Evolutionary conservation across 176 grass and related monocot species (phyloP).

Genomic region (Rhynchospora tenuis): DNA sequence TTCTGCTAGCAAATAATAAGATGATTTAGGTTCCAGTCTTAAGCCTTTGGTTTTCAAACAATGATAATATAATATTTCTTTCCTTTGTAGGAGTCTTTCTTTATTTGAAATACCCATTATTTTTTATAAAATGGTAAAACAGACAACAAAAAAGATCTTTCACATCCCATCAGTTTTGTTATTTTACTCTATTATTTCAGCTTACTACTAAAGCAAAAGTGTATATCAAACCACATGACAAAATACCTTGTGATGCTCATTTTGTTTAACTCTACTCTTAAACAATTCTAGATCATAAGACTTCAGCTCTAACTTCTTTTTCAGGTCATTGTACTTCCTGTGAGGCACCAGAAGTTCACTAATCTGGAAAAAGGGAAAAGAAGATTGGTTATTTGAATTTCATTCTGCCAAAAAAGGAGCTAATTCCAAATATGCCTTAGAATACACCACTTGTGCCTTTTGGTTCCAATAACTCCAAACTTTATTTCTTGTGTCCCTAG

Average conservation of each 20-base stretch:
- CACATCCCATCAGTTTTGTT: not conserved
- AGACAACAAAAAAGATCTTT: not conserved
- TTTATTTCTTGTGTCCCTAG: not conserved
- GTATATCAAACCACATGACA: slow-evolving; percentile 12
- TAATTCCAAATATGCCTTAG: not conserved
- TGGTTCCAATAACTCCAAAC: not conserved
- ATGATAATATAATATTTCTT: no score
- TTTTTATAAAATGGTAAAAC: not conserved
- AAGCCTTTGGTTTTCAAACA: no score
- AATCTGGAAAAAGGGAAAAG: slow-evolving; percentile 48
- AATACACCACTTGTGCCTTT: not conserved
- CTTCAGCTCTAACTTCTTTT: slow-evolving; percentile 88
- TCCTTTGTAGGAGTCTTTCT: no score
- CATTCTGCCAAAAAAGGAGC: not conserved
- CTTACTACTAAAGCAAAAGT: not conserved
- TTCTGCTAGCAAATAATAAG: not conserved
- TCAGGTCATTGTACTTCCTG: slow-evolving; percentile 53
- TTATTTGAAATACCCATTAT: no score
- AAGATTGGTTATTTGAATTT: not conserved
- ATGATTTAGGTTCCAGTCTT: not conserved
- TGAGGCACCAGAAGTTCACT: slow-evolving; percentile 51
- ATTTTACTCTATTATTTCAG: not conserved
- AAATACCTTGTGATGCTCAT: slow-evolving; percentile 95
- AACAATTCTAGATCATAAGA: slow-evolving; percentile 94
- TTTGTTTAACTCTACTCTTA: slow-evolving; percentile 87